Base-by-base conservation (phyloP, 768 basidiomycete genomes). In the Macrocybe gigantea region DNA sequence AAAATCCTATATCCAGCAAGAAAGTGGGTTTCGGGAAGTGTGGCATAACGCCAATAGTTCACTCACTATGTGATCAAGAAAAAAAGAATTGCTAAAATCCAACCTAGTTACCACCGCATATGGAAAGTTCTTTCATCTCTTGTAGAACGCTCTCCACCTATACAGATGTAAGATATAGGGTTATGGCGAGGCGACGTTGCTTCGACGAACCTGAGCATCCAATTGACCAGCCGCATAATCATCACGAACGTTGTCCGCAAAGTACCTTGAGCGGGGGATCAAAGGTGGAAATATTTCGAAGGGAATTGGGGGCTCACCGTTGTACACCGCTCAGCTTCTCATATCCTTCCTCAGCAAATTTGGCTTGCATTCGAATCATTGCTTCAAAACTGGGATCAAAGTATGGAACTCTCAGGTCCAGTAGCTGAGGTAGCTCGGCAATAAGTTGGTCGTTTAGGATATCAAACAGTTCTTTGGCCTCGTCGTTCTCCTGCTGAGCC, bases 351-450 rank as follows among this genome's bases (percentile, higher is more conserved):
- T 97, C 92, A 0, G 95, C 94, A 61, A 98, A 98, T 60, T 94
- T 93, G 60, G 89, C 82, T 61, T 99, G 96, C 82, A 96, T 90
- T 31, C 96, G 80, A 54, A 93, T 93, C 95, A 98, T 98, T 40
- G 95, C 91, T 68, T 98, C 96, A 63, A 98, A 98, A 56, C 89
- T 93, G 5, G 96, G 96, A 64, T 98, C 96, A 53, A 98, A 94
- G 75, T 91, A 99, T 0, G 96, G 96, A 22, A 99, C 88, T 35
- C 96, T 89, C 13, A 97, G 81, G 59, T 97, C 94, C 43, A 98
- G 79, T 37, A 99, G 71, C 56, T 94, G 84, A 0, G 96, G 96
- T 11, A 99, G 74, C 58, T 98, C 96, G 29, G 74, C 67, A 55
- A 95, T 86, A 58, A 98, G 82, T 57, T 97, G 93, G 36, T 88